These are phyloP conservation scores for Saccharomyces mikatae DNA, from an alignment of 805 yeast genomes.

Conservation along the genomic window DNA sequence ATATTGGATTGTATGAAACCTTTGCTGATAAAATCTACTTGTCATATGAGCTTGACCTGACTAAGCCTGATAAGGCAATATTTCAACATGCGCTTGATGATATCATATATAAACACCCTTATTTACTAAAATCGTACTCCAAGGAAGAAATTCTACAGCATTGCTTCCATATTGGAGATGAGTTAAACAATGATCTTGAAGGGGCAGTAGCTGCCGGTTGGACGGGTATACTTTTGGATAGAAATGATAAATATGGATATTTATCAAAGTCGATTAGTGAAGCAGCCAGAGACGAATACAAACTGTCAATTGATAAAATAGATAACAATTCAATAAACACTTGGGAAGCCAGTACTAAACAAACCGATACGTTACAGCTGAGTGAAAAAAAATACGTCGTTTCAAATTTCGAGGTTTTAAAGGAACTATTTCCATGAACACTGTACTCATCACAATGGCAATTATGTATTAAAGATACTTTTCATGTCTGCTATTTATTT, in stretches of 20 bases:
- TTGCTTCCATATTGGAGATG: slow-evolving; percentile 67
- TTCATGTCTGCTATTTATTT: not conserved
- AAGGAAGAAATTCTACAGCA: slow-evolving; percentile 16
- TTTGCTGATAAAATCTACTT: slow-evolving; percentile 38
- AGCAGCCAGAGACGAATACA: slow-evolving; percentile 10
- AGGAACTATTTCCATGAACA: slow-evolving; percentile 6
- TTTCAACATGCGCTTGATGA: slow-evolving; percentile 35
- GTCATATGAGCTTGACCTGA: slow-evolving; percentile 48
- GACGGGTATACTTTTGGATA: slow-evolving; percentile 50
- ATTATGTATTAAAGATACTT: not conserved
- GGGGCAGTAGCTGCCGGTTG: slow-evolving; percentile 52
- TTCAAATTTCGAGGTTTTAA: slow-evolving; percentile 17
- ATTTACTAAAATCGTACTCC: slow-evolving; percentile 6
- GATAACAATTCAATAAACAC: slow-evolving; percentile 16
- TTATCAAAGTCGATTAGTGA: slow-evolving; percentile 6
- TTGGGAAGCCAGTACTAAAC: slow-evolving; percentile 14
- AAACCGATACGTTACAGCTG: slow-evolving; percentile 15
- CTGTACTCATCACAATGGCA: not conserved
- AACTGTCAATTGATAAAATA: slow-evolving; percentile 24
- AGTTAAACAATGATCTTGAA: slow-evolving; percentile 43
- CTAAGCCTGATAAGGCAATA: slow-evolving; percentile 46
- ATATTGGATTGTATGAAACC: slow-evolving; percentile 38
- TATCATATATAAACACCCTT: slow-evolving; percentile 17
- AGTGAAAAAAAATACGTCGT: slow-evolving; percentile 15
- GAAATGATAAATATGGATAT: slow-evolving; percentile 30